Evolutionary conservation across 352 stramenopile species (phyloP).

Genomic region (Phytophthora hibernalis): DNA sequence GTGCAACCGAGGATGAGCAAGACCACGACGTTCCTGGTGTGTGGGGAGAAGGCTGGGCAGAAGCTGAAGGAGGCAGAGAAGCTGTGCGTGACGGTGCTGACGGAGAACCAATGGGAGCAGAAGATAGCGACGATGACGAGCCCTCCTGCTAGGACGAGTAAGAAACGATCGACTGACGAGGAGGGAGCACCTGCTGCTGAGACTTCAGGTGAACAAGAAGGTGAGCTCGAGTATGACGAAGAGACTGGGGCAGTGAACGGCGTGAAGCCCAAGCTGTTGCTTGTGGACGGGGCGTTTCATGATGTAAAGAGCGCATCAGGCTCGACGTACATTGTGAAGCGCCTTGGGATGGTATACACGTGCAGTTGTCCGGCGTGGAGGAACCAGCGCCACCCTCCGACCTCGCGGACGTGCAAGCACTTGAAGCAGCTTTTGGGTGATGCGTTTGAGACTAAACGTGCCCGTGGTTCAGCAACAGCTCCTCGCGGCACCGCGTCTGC

Average conservation of each 20-base stretch:
- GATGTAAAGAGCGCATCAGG: slow-evolving; percentile 61
- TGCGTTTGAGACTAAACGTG: slow-evolving; percentile 50
- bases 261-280: slow-evolving; percentile 41
- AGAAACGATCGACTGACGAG: slow-evolving; percentile 15
- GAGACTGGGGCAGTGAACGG: slow-evolving; percentile 54
- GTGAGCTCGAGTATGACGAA: slow-evolving; percentile 46
- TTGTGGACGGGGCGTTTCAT: slow-evolving; percentile 50
- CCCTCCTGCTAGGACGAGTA: slow-evolving; percentile 8
- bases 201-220: slow-evolving; percentile 4
- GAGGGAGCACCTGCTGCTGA: slow-evolving; percentile 16
- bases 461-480: slow-evolving; percentile 29
- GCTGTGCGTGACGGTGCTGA: slow-evolving; percentile 43
- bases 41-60: slow-evolving; percentile 49
- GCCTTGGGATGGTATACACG: slow-evolving; percentile 55
- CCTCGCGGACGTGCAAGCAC: slow-evolving; percentile 69
- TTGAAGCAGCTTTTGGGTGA: slow-evolving; percentile 61
- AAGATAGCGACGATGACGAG: slow-evolving; percentile 12
- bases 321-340: slow-evolving; percentile 66
- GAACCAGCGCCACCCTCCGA: slow-evolving; percentile 59
- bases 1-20: slow-evolving; percentile 50
- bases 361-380: slow-evolving; percentile 77
- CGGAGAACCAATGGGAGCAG: slow-evolving; percentile 49
- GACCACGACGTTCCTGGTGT: slow-evolving; percentile 57
- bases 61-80: slow-evolving; percentile 62
- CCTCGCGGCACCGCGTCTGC: slow-evolving; percentile 15